Evolutionary conservation across 2,329 filamentous ascomycete genomes (phyloP).

Genomic region (Ophiostoma tasmaniense): DNA sequence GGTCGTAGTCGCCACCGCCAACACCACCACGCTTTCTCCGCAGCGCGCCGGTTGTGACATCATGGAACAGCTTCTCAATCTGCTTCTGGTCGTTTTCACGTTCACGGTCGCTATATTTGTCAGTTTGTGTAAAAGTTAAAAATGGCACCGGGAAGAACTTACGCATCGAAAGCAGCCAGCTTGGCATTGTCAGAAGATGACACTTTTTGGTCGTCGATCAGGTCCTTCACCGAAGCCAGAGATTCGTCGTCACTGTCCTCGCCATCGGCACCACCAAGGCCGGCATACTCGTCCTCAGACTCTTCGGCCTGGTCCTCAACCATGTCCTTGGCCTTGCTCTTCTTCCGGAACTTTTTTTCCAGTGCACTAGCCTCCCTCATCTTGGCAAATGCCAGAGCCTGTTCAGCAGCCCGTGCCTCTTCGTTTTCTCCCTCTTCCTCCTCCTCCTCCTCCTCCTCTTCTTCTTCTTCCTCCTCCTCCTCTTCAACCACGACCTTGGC

Average conservation of each 20-base stretch:
- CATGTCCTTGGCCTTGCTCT: conserved; percentile 77
- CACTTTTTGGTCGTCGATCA: conserved; percentile 78
- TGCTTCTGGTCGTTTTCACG: conserved; percentile 75
- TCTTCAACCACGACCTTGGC: conserved; percentile 36
- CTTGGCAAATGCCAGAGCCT: conserved; percentile 30
- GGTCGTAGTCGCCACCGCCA: conserved; percentile 64
- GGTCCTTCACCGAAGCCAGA: conserved; percentile 63
- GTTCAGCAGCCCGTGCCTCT: conserved; percentile 21
- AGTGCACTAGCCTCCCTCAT: conserved; percentile 27
- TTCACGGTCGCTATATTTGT: conserved; percentile 58
- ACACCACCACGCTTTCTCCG: conserved; percentile 74
- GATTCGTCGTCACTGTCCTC: conserved; percentile 75
- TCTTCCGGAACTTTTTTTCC: conserved; percentile 60
- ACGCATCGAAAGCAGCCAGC: conserved; percentile 82
- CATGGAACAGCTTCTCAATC: conserved; percentile 84
- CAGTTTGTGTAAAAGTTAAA: neutral
- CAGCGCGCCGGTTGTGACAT: conserved; percentile 81
- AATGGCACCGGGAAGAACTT: conserved; percentile 36
- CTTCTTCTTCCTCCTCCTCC: conserved; percentile 26
- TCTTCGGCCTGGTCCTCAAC: conserved; percentile 92
- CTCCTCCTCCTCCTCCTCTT: conserved; percentile 26
- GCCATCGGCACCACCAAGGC: conserved; percentile 80
- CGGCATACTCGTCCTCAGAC: conserved; percentile 96
- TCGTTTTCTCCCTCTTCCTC: neutral
- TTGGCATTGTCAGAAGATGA: conserved; percentile 69